phyloP scores from a whole-genome alignment of 169 alveolate genomes.

The Plasmodium reichenowi region DNA sequence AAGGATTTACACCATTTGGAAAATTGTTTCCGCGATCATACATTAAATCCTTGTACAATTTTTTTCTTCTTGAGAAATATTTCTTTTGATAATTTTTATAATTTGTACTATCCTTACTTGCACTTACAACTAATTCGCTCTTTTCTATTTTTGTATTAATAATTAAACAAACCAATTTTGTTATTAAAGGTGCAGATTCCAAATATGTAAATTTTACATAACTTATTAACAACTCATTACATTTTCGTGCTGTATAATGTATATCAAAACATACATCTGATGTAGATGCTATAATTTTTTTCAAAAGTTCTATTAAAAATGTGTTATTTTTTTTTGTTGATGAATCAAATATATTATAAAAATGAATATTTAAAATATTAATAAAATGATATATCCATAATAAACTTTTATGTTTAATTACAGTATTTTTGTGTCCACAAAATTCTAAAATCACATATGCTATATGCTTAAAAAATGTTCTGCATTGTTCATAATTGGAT shows the following conservation, averaged over 20 bases:
- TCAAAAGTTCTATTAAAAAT: slow-evolving; percentile 26
- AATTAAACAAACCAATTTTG: slow-evolving; percentile 34
- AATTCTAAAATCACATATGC: slow-evolving; percentile 45
- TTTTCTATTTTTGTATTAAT: slow-evolving; percentile 27
- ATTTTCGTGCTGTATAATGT: slow-evolving; percentile 70
- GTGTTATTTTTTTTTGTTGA: slow-evolving; percentile 30
- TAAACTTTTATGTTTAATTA: slow-evolving; percentile 64
- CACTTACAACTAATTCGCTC: neutral
- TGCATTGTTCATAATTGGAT: slow-evolving; percentile 72
- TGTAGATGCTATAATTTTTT: slow-evolving; percentile 44
- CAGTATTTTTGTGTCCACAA: slow-evolving; percentile 35
- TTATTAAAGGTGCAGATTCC: slow-evolving; percentile 23
- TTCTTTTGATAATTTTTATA: neutral
- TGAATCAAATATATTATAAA: slow-evolving; percentile 47
- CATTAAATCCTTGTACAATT: neutral
- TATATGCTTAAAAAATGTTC: slow-evolving; percentile 59
- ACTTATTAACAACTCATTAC: slow-evolving; percentile 55
- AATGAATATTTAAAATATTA: slow-evolving; percentile 68
- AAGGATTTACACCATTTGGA: neutral
- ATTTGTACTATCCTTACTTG: neutral
- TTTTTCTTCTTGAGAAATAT: neutral
- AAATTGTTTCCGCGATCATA: neutral
- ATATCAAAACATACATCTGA: slow-evolving; percentile 62
- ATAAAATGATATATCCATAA: slow-evolving; percentile 74
- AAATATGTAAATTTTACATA: slow-evolving; percentile 36